A percentile compares a stretch with the other conserved stretches of the same genome.
phyloP scores from a whole-genome alignment of 176 grass and related monocot genomes.

The Cenchrus americanus region DNA sequence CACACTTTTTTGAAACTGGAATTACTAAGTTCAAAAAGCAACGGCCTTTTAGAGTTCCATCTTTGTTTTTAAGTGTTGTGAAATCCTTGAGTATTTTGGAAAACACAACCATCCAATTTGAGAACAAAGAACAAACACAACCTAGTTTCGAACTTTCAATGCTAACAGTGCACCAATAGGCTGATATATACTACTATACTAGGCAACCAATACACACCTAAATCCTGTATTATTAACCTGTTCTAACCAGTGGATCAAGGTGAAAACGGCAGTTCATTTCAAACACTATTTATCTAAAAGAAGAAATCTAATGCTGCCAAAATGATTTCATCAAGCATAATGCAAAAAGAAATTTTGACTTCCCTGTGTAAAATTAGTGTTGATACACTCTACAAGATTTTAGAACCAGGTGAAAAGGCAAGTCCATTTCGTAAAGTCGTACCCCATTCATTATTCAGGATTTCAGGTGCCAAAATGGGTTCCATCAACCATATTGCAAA shows the following conservation, averaged over 20 bases:
- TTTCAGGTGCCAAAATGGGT: too few species aligned
- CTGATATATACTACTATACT: background rate
- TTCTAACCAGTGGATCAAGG: slow-evolving; percentile 2
- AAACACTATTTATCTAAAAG: background rate
- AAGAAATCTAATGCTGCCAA: background rate
- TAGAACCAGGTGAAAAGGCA: background rate
- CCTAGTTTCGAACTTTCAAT: background rate
- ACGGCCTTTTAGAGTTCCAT: background rate
- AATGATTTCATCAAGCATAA: background rate
- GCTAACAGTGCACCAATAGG: background rate
- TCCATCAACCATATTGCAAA: too few species aligned
- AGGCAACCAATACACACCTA: background rate
- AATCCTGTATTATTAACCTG: background rate
- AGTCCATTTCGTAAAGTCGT: background rate
- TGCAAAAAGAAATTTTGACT: background rate
- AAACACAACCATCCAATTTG: too few species aligned
- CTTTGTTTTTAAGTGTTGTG: background rate
- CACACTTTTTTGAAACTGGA: background rate
- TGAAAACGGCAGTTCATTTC: background rate
- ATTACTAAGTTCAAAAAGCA: slow-evolving; percentile 1
- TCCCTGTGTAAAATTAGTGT: background rate
- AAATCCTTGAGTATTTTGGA: background rate
- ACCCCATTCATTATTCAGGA: too few species aligned
- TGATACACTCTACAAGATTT: slow-evolving; percentile 3
- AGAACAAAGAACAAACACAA: too few species aligned